Evolutionary conservation across 176 grass and related monocot species (phyloP), one percentile per base, ranked within the genome.

Genomic region (Secale cereale): DNA sequence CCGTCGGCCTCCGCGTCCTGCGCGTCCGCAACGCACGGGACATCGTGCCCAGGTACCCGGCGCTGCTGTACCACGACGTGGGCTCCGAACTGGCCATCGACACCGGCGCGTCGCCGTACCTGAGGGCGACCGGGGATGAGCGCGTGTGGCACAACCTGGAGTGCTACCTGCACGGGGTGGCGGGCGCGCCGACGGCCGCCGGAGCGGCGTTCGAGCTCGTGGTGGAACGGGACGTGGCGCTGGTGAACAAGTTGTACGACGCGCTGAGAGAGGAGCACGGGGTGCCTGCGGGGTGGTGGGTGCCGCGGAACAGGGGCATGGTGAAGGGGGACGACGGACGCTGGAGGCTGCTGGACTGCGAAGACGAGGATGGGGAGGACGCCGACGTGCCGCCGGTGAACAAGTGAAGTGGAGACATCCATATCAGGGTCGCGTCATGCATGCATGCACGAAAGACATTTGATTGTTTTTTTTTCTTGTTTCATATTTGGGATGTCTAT

Each of bases 91-190:
- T 94, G 8, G 37, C 39, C 4, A 74, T 94, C 64, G 80, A 94
- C 87, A 94, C 82, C 10, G 1, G 29, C 5, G 20, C 19, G 46
- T 92, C 93, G 19, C 82, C 82, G n/a, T 94, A 86, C 93, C 70
- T 92, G 46, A 90, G 45, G 36, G 25, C 25, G 30, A 87, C 87
- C 3, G 83, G 85, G 22, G 10, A 74, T 71, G 29, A 71, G 40
- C 26, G 10, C 7, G 36, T 81, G 1, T 90, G 90, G 93, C 93
- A 92, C 80, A 88, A 86, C 82, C 76, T 94, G 14, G 93, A 94
- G 88, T 65, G 46, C 79, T 90, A 94, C 85, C 78, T 94, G 33
- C 93, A 94, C 65, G 93, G 87, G 17, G 70, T 90, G 33, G 93
- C 90, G 1, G 90, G 93, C 17, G 13, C 56, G 28, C 33, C 8